Conservation (phyloP, 2,329 filamentous ascomycete genomes). For the Lasiodiplodia citricola region DNA sequence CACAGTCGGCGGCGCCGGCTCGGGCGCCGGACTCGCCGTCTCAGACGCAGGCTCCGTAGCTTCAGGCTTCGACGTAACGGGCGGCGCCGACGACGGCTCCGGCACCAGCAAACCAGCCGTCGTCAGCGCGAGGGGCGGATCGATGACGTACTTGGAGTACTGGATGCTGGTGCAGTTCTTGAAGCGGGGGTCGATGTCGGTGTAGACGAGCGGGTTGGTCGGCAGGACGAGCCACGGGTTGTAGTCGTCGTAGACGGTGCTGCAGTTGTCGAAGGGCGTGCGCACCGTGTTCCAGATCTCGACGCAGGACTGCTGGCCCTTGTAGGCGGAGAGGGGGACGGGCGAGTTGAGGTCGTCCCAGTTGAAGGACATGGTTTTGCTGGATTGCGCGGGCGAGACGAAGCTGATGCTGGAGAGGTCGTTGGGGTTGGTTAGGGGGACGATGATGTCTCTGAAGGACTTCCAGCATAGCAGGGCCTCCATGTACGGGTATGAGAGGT, state of each 20-base stretch:
- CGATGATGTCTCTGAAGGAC: not conserved
- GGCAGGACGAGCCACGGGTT: constrained; percentile 4
- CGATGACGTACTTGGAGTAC: constrained; percentile 3
- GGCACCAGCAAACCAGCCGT: not conserved
- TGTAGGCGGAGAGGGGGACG: constrained; percentile 2
- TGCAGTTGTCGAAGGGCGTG: not conserved
- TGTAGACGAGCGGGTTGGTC: not conserved
- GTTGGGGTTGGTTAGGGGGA: not conserved
- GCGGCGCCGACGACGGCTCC: too few relatives aligned
- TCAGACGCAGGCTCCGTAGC: not conserved
- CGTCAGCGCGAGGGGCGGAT: constrained; percentile 7
- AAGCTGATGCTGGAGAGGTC: constrained; percentile 14
- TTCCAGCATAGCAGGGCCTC: not conserved
- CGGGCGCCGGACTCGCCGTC: not conserved
- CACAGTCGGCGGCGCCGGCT: not conserved
- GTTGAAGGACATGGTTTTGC: not conserved
- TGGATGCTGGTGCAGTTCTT: not conserved
- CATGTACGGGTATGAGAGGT: not conserved
- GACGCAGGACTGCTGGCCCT: not conserved
- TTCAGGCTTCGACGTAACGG: not conserved
- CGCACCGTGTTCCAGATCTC: not conserved
- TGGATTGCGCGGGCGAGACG: not conserved
- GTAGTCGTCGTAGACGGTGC: constrained; percentile 22
- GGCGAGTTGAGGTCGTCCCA: constrained; percentile 12
- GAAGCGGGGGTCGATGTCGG: not conserved